Evolutionary conservation across 2,329 filamentous ascomycete genomes (phyloP).

Genomic region (Pestalotiopsis sp.): DNA sequence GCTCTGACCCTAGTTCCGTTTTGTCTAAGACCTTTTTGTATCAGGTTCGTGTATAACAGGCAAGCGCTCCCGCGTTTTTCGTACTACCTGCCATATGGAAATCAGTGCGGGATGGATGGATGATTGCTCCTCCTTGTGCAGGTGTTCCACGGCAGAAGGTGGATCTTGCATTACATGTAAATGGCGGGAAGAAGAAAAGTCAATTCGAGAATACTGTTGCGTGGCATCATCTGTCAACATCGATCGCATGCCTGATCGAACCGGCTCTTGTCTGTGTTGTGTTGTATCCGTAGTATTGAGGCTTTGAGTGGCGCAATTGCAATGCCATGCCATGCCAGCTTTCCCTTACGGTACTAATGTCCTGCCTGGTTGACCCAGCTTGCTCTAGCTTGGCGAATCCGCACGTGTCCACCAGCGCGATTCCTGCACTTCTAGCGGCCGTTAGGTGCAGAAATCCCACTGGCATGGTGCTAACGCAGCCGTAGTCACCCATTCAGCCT

Average conservation of each 20-base stretch:
- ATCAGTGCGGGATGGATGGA: background rate
- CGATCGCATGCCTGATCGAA: too few relatives aligned
- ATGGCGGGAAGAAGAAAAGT: background rate
- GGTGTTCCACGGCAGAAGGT: background rate
- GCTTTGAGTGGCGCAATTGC: background rate
- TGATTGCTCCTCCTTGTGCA: background rate
- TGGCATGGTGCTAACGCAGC: background rate
- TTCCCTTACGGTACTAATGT: background rate
- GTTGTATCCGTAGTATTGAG: background rate
- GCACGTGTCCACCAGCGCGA: background rate
- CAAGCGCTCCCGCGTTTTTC: background rate
- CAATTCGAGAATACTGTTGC: background rate
- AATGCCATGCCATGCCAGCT: background rate
- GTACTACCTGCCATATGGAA: background rate
- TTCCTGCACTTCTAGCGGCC: conserved; percentile 1
- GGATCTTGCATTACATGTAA: background rate
- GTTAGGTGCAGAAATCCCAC: conserved; percentile 1
- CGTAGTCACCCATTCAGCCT: background rate
- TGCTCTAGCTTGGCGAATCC: background rate
- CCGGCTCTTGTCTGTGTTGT: too few relatives aligned
- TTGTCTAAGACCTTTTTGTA: background rate
- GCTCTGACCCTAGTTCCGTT: background rate
- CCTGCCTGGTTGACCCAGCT: background rate
- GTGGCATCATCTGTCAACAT: too few relatives aligned
- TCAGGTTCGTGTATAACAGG: background rate